Percentiles rank a stretch among this genome's conserved stretches.
Conservation (phyloP, 1,139 yeast species). For the Hansenula anomala region DNA sequence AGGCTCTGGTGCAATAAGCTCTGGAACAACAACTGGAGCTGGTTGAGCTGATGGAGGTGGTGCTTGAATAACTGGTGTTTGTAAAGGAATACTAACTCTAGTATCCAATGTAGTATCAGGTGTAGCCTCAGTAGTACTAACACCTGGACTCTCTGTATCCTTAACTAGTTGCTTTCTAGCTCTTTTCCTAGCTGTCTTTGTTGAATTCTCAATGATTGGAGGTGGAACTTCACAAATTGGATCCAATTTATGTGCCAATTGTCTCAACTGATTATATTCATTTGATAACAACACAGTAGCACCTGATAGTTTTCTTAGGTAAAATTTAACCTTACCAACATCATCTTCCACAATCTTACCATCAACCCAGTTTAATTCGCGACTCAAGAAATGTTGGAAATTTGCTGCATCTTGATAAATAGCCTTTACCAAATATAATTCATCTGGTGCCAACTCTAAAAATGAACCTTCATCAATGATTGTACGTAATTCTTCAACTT, state of each 20-base stretch:
- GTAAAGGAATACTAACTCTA: too few species aligned
- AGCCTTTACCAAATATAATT: conserved; percentile 28
- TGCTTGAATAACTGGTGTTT: too few species aligned
- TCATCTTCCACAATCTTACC: conserved; percentile 16
- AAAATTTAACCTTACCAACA: conserved; percentile 29
- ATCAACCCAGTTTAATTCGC: conserved; percentile 15
- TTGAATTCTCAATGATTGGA: conserved; percentile 14
- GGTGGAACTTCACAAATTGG: conserved; percentile 24
- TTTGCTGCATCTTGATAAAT: conserved; percentile 20
- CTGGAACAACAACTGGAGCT: too few species aligned
- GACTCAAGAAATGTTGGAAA: conserved; percentile 23
- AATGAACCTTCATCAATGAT: conserved; percentile 30
- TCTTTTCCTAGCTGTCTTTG: too few species aligned
- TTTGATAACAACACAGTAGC: conserved; percentile 26
- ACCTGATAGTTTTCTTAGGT: conserved; percentile 43
- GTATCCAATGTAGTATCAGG: background rate
- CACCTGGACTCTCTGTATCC: too few species aligned
- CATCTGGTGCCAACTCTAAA: conserved; percentile 39
- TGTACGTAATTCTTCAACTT: conserved; percentile 29
- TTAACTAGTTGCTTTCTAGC: conserved; percentile 13
- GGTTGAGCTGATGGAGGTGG: too few species aligned
- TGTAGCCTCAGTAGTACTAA: background rate
- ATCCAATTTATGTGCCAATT: conserved; percentile 20
- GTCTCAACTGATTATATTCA: conserved; percentile 26
- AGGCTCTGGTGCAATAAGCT: too few species aligned